These are phyloP conservation scores for Alternaria arbusti DNA, from an alignment of 2,329 filamentous ascomycete species.

Conservation along the genomic window DNA sequence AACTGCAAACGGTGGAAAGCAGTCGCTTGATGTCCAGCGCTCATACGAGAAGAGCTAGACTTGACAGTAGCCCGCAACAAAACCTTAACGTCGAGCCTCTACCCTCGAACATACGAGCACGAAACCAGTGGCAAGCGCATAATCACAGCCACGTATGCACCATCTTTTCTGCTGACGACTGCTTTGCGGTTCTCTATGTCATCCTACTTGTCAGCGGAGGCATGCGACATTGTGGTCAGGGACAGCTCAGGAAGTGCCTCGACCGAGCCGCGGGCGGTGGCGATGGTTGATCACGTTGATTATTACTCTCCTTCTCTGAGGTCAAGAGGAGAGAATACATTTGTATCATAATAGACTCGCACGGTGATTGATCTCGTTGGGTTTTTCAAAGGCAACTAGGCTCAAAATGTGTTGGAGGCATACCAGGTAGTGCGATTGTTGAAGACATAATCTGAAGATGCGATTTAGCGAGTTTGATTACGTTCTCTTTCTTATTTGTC, in stretches of 20 bases:
- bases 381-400: neutral
- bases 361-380: slow-evolving; percentile 5
- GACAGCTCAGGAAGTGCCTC: slow-evolving; percentile 4
- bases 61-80: neutral
- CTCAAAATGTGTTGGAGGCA: neutral
- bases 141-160: neutral
- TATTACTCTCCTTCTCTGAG: neutral
- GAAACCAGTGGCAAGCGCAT: slow-evolving; percentile 1
- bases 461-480: slow-evolving; percentile 10
- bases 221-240: neutral
- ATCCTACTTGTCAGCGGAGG: neutral
- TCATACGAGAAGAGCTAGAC: slow-evolving; percentile 35
- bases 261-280: slow-evolving; percentile 10
- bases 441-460: slow-evolving; percentile 9
- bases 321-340: slow-evolving; percentile 1
- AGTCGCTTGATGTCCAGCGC: slow-evolving; percentile 34
- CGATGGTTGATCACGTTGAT: slow-evolving; percentile 7
- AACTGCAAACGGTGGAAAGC: slow-evolving; percentile 36
- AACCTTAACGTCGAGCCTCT: slow-evolving; percentile 5
- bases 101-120: slow-evolving; percentile 5
- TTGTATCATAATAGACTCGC: slow-evolving; percentile 17
- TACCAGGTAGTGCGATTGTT: slow-evolving; percentile 1
- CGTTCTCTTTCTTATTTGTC: neutral
- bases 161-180: neutral
- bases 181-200: neutral